Base-by-base conservation (phyloP, 169 alveolate species). In the Plasmodium falciparum region DNA sequence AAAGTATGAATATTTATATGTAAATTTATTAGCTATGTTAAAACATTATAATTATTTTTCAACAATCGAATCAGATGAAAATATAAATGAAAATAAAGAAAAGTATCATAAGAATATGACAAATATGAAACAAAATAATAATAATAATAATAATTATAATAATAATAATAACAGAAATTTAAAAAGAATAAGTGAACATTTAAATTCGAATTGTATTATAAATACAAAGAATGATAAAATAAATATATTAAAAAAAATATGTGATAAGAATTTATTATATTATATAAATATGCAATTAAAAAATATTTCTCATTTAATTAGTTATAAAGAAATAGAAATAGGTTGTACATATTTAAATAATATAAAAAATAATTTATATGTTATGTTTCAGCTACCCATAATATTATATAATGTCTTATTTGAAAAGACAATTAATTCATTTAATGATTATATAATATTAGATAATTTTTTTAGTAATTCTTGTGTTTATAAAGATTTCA, bases 21-120 rank as follows among this genome's bases (percentile, higher is more conserved):
- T 69, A 12, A 83, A 83, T 49, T 63, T 83, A 47, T 63, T 83
- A 17, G 85, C 85, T 54, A 83, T 83, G 91, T 11, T 83, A 26
- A 83, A 83, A 65, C 83, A 83, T 83, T 83, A 83, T 63, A 83
- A 83, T 67, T 83, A 83, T 83, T 83, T 83, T 49, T 67, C 74
- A 5, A 39, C 9, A 39, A 2, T 47, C 3, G 74, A 83, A 4
- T 56, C 39, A 54, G 15, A 15, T 3, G 71, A 52, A 56, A 39
- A 73, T 8, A 17, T 22, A 11, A 26, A 73, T 29, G 63, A n/a
- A 3, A 65, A 29, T 59, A 62, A 76, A 45, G 17, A 54, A 20
- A 62, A 13, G 45, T 69, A 9, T 22, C n/a, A 17, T 17, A 69
- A 69, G 17, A 62, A 8, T 20, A 17, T 62, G 6, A 11, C 20